These are phyloP conservation scores for Colletotrichum tabaci DNA, from an alignment of 2,329 filamentous ascomycete species.

Conservation along the genomic window DNA sequence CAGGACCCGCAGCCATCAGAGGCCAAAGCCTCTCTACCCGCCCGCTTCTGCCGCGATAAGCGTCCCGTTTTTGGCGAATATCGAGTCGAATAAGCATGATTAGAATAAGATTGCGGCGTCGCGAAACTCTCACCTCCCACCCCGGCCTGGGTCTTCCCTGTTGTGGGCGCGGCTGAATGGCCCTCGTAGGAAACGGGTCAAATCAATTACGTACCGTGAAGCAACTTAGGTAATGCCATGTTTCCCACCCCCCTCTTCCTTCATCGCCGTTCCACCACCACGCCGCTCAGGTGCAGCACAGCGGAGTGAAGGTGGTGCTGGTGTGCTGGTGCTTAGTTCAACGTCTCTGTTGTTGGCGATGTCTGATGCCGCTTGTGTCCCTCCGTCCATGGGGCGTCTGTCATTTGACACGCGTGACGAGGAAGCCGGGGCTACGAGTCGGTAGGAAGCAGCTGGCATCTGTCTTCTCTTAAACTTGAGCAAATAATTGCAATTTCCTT, in stretches of 20 bases:
- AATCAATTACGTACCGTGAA: constrained; percentile 26
- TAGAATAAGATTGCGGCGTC: constrained; percentile 35
- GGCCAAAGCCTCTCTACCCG: not conserved
- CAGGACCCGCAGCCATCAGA: not conserved
- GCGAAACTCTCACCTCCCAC: not conserved
- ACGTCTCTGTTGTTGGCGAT: not conserved
- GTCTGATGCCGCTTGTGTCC: not conserved
- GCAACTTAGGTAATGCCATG: constrained; percentile 10
- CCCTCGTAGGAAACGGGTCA: constrained; percentile 9
- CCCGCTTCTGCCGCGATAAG: constrained; percentile 23
- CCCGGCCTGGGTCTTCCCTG: constrained; percentile 28
- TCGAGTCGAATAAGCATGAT: constrained; percentile 36
- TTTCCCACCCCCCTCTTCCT: not conserved
- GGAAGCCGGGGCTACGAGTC: not conserved
- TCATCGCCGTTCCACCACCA: not conserved
- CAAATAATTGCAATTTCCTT: not conserved
- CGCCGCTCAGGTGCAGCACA: not conserved
- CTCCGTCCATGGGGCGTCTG: not conserved
- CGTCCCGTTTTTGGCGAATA: constrained; percentile 8
- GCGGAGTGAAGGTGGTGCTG: not conserved
- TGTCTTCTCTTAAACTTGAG: not conserved
- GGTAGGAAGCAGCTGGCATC: not conserved
- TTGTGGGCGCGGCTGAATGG: not conserved
- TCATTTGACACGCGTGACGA: not conserved
- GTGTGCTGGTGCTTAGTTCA: not conserved